Evolutionary conservation across 495 filamentous ascomycete genomes (phyloP), one percentile per base, ranked within the genome.

Genomic region (Trypethelium eluteriae): DNA sequence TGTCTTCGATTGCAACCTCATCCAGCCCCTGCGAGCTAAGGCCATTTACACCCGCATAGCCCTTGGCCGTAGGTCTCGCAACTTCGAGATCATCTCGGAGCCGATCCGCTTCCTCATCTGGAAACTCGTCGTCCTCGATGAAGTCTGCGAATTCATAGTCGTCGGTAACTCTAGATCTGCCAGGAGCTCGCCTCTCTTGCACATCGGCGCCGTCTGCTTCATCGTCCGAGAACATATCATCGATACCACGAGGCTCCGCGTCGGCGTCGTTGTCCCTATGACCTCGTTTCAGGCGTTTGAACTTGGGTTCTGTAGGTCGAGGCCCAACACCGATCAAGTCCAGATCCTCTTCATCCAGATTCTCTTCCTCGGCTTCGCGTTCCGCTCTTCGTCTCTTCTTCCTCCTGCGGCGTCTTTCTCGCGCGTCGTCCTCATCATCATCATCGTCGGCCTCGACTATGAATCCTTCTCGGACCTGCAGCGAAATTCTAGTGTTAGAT

Each of bases 201-300:
- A 46, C 62, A 38, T 71, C 75, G 11, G 72, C 74, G 34, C 78
- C 85, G 39, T 69, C 78, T 18, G 96, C 93, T 64, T 98, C 94
- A 46, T 98, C 94, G 66, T 98, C 94, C 2, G 90, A 93, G 76
- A 98, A 98, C 62, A 98, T 97, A 64, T 93, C 87, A 56, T 90
- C 85, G 16, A 97, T 83, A 18, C 86, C 91, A 67, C 88, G 88
- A 64, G 85, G 82, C 66, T 85, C 81, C 64, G 80, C 79, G 12
- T 78, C 76, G 14, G 77, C 71, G 63, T 85, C 82, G 39, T 88
- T 88, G 56, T 92, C 91, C 66, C 90, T 86, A 71, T 94, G 90
- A 64, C 93, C 93, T 66, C 91, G 90, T 80, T 97, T 98, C 38
- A 98, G 83, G 39, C 95, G 86, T 78, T 98, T 98, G 79, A 94